These are phyloP conservation scores for Epichloe baconii DNA, from an alignment of 2,329 filamentous ascomycete genomes.

Conservation along the genomic window DNA sequence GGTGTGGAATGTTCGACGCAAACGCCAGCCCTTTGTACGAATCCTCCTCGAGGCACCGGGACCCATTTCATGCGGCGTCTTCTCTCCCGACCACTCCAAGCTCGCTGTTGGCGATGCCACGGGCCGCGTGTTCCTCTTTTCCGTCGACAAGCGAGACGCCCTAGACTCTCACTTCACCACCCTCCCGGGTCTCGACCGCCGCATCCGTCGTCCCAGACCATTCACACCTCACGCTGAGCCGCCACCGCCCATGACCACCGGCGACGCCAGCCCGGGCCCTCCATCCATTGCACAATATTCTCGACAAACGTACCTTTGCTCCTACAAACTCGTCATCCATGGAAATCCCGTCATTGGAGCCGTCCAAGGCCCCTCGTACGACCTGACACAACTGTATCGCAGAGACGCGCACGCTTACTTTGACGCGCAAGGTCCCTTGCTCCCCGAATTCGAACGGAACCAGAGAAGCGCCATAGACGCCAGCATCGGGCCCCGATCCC, in stretches of 20 bases:
- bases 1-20: slow-evolving; percentile 45
- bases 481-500: slow-evolving; percentile 12
- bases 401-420: slow-evolving; percentile 33
- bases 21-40: slow-evolving; percentile 32
- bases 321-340: slow-evolving; percentile 27
- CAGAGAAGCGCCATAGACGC: slow-evolving; percentile 30
- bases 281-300: slow-evolving; percentile 13
- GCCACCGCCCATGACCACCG: slow-evolving; percentile 20
- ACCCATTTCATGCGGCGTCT: slow-evolving; percentile 44
- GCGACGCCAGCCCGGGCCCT: slow-evolving; percentile 6
- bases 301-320: slow-evolving; percentile 21
- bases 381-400: slow-evolving; percentile 31
- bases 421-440: slow-evolving; percentile 30
- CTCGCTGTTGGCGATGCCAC: slow-evolving; percentile 48
- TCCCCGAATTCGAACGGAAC: slow-evolving; percentile 27
- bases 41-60: slow-evolving; percentile 41
- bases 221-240: slow-evolving; percentile 39
- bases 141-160: slow-evolving; percentile 31
- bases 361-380: slow-evolving; percentile 42
- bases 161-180: slow-evolving; percentile 21
- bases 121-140: slow-evolving; percentile 44
- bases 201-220: slow-evolving; percentile 31
- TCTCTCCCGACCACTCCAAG: slow-evolving; percentile 41
- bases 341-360: slow-evolving; percentile 37
- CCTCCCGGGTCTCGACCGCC: slow-evolving; percentile 21